phyloP scores from a whole-genome alignment of 148 eudicot species.

The Chenopodium album region DNA sequence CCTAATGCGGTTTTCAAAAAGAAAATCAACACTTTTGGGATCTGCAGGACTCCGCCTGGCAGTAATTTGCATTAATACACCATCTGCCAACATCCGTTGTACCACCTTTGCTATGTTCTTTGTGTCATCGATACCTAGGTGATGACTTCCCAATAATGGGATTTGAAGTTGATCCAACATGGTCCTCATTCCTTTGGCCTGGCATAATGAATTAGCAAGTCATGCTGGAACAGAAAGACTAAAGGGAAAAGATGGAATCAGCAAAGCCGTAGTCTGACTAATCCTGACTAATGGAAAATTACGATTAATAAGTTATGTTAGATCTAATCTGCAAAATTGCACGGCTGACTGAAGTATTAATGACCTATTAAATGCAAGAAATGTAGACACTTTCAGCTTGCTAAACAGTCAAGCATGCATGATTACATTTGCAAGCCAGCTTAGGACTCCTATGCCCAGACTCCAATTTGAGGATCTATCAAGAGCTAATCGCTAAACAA shows the following conservation, averaged over 20 bases:
- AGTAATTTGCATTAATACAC: constrained; percentile 71
- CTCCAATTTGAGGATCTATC: background rate
- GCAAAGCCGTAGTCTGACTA: background rate
- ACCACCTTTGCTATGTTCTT: constrained; percentile 78
- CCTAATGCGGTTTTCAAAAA: constrained; percentile 68
- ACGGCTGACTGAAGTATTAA: background rate
- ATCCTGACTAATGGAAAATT: background rate
- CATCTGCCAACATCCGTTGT: constrained; percentile 76
- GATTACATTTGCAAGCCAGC: background rate
- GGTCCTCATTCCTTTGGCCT: constrained; percentile 94
- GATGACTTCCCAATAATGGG: constrained; percentile 79
- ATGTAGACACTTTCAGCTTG: background rate
- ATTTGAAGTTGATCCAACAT: constrained; percentile 79
- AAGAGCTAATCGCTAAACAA: background rate
- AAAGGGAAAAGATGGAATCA: background rate
- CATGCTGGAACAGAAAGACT: background rate
- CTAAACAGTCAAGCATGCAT: background rate
- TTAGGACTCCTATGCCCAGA: background rate
- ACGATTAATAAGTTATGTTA: background rate
- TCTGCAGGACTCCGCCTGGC: constrained; percentile 49
- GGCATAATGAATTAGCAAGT: constrained; percentile 18
- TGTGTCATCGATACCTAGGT: constrained; percentile 90
- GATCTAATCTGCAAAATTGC: background rate
- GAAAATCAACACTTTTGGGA: constrained; percentile 59
- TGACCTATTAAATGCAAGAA: background rate